Evolutionary conservation across 495 filamentous ascomycete genomes (phyloP).

Genomic region (Penicillium argentinense): DNA sequence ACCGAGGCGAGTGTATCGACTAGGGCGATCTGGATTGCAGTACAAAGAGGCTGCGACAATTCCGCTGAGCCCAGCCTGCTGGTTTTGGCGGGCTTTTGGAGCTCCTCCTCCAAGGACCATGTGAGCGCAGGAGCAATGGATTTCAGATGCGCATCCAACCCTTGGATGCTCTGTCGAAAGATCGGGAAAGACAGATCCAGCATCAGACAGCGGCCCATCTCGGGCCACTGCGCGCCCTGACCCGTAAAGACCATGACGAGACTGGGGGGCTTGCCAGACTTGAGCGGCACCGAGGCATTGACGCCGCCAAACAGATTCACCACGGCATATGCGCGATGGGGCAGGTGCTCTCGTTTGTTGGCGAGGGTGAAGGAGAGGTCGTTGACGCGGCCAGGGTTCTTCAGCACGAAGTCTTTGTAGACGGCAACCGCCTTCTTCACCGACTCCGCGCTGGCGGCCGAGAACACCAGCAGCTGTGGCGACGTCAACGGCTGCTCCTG

Average conservation of each 20-base stretch:
- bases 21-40: constrained; percentile 52
- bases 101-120: constrained; percentile 12
- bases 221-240: constrained; percentile 58
- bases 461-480: constrained; percentile 9
- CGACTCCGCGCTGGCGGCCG: constrained; percentile 6
- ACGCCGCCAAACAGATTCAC: neutral
- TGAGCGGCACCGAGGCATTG: neutral
- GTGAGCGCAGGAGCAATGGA: neutral
- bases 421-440: neutral
- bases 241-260: constrained; percentile 68
- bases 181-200: constrained; percentile 10
- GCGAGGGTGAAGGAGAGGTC: constrained; percentile 15
- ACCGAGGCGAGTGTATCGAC: constrained; percentile 43
- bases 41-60: constrained; percentile 39
- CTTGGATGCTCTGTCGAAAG: constrained; percentile 15
- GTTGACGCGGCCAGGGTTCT: neutral
- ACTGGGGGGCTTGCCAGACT: constrained; percentile 26
- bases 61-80: constrained; percentile 19
- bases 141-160: neutral
- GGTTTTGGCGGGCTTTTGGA: neutral
- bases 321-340: constrained; percentile 3
- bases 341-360: constrained; percentile 4
- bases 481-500: neutral
- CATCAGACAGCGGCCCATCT: constrained; percentile 40
- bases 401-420: neutral